Conservation (phyloP, 306 rosid genomes). For the Pachyrhizus erosus region DNA sequence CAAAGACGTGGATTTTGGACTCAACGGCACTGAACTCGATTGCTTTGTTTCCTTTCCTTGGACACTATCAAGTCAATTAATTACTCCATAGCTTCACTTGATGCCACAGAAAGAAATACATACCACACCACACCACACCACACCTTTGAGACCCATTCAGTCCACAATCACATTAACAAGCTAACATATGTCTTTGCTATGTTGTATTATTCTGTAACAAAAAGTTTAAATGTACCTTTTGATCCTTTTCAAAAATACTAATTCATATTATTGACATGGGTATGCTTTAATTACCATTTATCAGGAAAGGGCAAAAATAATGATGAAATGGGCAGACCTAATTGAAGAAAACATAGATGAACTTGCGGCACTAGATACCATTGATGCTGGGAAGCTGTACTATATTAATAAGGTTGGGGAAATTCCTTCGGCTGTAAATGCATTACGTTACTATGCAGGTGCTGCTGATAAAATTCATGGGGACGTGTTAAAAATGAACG, state of each 20-base stretch:
- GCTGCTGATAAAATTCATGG: conserved; percentile 92
- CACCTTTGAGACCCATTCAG: too few species aligned
- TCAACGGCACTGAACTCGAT: too few species aligned
- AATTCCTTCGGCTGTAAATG: conserved; percentile 49
- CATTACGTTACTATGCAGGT: conserved; percentile 78
- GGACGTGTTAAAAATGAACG: conserved; percentile 54
- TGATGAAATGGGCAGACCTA: conserved; percentile 73
- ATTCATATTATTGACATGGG: background rate
- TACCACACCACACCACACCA: too few species aligned
- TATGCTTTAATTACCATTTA: background rate
- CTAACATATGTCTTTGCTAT: too few species aligned
- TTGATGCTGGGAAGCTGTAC: conserved; percentile 67
- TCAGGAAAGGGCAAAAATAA: conserved; percentile 66
- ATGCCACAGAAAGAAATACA: too few species aligned
- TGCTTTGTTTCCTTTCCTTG: too few species aligned
- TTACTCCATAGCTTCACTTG: too few species aligned
- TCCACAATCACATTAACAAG: too few species aligned
- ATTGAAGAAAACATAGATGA: conserved; percentile 67
- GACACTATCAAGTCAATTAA: too few species aligned
- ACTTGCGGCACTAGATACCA: conserved; percentile 63
- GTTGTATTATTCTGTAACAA: too few species aligned
- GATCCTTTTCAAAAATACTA: background rate
- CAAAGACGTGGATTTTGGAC: too few species aligned
- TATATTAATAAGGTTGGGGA: conserved; percentile 39
- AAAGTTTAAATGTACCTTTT: background rate